These are phyloP conservation scores for Fusarium acutatum DNA, from an alignment of 2,329 filamentous ascomycete genomes.

Conservation along the genomic window DNA sequence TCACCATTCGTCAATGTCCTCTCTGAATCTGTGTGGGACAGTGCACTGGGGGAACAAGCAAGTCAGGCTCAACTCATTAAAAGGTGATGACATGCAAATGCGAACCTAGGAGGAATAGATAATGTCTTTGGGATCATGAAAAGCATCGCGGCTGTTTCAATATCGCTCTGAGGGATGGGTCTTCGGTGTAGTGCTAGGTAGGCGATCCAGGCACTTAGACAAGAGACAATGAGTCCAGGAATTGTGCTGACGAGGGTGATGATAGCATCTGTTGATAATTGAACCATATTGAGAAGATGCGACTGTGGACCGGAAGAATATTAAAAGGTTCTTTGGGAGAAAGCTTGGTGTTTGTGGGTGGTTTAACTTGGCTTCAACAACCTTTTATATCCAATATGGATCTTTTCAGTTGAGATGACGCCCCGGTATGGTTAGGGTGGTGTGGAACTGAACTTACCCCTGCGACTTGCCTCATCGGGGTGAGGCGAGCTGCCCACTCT, in stretches of 20 bases:
- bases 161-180: accelerated
- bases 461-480: neutral
- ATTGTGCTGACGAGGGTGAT: neutral
- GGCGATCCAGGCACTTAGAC: neutral
- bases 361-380: neutral
- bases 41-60: neutral
- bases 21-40: neutral
- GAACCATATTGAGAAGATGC: neutral
- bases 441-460: too few species aligned
- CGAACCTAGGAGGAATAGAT: accelerated
- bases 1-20: neutral
- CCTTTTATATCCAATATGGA: neutral
- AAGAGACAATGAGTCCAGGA: neutral
- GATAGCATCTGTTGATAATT: neutral
- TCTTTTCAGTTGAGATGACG: too few species aligned
- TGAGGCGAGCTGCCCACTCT: too few species aligned
- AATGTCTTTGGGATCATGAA: neutral
- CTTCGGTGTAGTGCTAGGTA: neutral
- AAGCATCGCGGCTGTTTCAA: neutral
- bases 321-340: neutral
- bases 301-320: neutral
- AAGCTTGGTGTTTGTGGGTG: neutral
- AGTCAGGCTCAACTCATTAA: neutral
- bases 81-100: accelerated
- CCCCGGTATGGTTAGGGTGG: too few species aligned